phyloP scores from a whole-genome alignment of 306 rosid species.

The Prunus davidiana region DNA sequence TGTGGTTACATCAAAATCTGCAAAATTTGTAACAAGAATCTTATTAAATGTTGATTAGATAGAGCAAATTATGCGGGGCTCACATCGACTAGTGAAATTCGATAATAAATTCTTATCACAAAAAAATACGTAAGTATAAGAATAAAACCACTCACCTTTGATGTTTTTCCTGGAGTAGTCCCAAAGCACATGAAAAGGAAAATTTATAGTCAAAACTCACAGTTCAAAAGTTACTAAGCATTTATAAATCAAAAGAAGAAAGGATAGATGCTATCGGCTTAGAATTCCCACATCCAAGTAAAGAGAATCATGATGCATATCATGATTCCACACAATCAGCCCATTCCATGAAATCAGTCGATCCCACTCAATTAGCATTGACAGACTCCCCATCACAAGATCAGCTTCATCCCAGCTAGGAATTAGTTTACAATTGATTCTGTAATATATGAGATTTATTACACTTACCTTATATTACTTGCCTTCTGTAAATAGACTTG shows the following conservation, averaged over 20 bases:
- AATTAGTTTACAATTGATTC: too few species aligned
- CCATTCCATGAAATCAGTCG: too few species aligned
- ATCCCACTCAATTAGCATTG: too few species aligned
- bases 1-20: too few species aligned
- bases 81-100: background rate
- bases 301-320: too few species aligned
- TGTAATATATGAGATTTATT: too few species aligned
- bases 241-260: background rate
- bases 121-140: background rate
- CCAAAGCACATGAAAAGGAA: conserved; percentile 35
- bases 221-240: background rate
- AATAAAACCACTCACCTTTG: conserved; percentile 54
- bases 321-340: too few species aligned
- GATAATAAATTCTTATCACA: background rate
- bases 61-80: background rate
- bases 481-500: too few species aligned
- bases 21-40: background rate
- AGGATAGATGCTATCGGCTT: background rate
- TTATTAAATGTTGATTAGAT: background rate
- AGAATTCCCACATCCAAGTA: background rate
- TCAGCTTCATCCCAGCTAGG: too few species aligned
- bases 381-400: too few species aligned
- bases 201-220: background rate
- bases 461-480: too few species aligned
- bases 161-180: conserved; percentile 68